A percentile compares a stretch with the other conserved stretches of the same genome.
Conservation (phyloP, 83 land plant genomes). For the Picea abies region DNA sequence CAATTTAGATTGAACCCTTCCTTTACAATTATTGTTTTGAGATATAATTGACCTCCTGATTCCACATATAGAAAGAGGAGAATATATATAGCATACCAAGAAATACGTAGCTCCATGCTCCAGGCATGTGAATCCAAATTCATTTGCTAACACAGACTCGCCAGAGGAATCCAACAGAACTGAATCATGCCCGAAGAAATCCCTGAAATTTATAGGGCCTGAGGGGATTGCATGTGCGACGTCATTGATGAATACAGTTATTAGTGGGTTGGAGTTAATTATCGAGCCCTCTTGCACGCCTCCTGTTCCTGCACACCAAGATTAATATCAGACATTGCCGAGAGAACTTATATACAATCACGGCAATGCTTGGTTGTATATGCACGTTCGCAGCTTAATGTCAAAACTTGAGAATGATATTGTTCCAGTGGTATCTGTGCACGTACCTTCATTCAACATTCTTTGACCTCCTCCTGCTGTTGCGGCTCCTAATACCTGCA, state of each 20-base stretch:
- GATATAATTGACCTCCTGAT: no score
- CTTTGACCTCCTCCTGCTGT: background rate
- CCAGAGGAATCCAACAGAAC: no score
- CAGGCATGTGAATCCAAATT: constrained; percentile 48
- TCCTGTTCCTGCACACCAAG: no score
- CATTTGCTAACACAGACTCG: no score
- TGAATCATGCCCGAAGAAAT: background rate
- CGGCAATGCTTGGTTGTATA: background rate
- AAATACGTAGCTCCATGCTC: constrained; percentile 61
- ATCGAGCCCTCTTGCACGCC: background rate
- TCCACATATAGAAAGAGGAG: background rate
- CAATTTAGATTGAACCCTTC: no score
- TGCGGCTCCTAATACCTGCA: background rate
- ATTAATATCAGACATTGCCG: no score
- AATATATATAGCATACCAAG: constrained; percentile 26
- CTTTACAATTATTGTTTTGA: no score
- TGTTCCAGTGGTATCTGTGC: background rate
- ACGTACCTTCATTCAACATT: background rate
- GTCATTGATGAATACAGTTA: constrained; percentile 57
- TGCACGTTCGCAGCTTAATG: background rate
- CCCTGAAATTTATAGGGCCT: constrained; percentile 45
- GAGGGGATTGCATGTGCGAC: constrained; percentile 26
- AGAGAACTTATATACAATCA: no score
- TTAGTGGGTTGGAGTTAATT: background rate
- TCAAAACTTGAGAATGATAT: background rate